These are phyloP conservation scores for Talaromyces albobiverticillius DNA, from an alignment of 2,329 filamentous ascomycete species.

Conservation along the genomic window DNA sequence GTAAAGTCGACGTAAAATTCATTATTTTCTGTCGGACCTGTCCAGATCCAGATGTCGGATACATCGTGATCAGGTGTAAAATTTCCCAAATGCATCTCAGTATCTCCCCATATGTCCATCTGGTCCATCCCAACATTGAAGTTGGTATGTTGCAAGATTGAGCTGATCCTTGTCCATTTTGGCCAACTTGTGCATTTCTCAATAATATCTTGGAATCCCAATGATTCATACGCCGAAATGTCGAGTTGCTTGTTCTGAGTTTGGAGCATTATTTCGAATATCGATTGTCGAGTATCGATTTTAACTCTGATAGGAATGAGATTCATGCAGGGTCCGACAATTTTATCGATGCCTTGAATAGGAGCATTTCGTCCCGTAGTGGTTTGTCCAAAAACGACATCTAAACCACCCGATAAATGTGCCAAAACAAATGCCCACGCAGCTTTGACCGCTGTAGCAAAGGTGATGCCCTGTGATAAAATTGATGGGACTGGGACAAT, in stretches of 20 bases:
- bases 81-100: not conserved
- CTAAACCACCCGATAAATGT: slow-evolving; percentile 10
- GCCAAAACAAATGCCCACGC: slow-evolving; percentile 20
- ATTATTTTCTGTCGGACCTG: not conserved
- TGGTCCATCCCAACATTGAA: not conserved
- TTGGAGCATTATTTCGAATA: not conserved
- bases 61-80: not conserved
- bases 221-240: not conserved
- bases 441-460: slow-evolving; percentile 24
- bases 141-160: not conserved
- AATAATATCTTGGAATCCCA: not conserved
- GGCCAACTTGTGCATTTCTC: not conserved
- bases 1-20: not conserved
- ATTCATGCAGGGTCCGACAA: slow-evolving; percentile 29
- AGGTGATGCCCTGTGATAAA: not conserved
- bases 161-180: not conserved
- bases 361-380: slow-evolving; percentile 32
- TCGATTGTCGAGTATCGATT: not conserved
- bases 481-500: not conserved
- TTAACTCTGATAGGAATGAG: slow-evolving; percentile 5
- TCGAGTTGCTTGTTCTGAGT: not conserved
- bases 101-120: not conserved
- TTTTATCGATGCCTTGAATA: slow-evolving; percentile 34
- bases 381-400: slow-evolving; percentile 28
- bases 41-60: not conserved